Evolutionary conservation across 2,329 filamentous ascomycete genomes (phyloP).

Genomic region (Fusarium sp.): DNA sequence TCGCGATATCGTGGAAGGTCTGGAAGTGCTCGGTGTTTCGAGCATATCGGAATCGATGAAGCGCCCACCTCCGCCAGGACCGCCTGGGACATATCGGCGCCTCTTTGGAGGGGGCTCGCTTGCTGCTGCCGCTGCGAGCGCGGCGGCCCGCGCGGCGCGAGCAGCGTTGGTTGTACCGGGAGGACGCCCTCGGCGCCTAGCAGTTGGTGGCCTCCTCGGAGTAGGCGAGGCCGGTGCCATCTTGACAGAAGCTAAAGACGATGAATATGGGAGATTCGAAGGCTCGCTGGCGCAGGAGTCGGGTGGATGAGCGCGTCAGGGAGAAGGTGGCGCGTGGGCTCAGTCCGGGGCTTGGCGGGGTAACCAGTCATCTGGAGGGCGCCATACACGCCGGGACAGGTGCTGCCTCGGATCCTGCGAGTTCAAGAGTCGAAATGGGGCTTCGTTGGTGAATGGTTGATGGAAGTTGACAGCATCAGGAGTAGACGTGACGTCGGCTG

Average conservation of each 20-base stretch:
- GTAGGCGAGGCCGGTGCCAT: conserved; percentile 54
- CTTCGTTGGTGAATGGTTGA: conserved; percentile 44
- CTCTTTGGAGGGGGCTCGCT: conserved; percentile 76
- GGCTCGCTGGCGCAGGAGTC: conserved; percentile 31
- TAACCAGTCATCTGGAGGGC: conserved; percentile 44
- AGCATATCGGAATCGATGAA: conserved; percentile 80
- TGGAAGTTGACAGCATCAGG: conserved; percentile 45
- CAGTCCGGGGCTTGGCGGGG: conserved; percentile 46
- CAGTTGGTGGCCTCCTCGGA: conserved; percentile 56
- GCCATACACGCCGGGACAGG: conserved; percentile 21
- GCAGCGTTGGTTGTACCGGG: conserved; percentile 57
- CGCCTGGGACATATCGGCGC: conserved; percentile 85
- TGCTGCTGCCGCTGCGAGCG: conserved; percentile 47
- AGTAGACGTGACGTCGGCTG: conserved; percentile 51
- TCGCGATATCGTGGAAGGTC: conserved; percentile 62
- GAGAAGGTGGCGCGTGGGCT: conserved; percentile 47
- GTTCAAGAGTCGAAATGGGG: conserved; percentile 33
- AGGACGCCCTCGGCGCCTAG: conserved; percentile 61
- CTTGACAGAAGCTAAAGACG: conserved; percentile 17
- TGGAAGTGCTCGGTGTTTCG: conserved; percentile 62
- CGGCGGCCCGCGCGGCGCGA: conserved; percentile 53
- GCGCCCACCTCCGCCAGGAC: conserved; percentile 85
- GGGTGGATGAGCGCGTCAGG: conserved; percentile 43
- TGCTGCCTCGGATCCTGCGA: conserved; percentile 20
- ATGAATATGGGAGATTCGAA: conserved; percentile 25